phyloP scores from a whole-genome alignment of 73 alveolate genomes.

The Tetrahymena borealis region DNA sequence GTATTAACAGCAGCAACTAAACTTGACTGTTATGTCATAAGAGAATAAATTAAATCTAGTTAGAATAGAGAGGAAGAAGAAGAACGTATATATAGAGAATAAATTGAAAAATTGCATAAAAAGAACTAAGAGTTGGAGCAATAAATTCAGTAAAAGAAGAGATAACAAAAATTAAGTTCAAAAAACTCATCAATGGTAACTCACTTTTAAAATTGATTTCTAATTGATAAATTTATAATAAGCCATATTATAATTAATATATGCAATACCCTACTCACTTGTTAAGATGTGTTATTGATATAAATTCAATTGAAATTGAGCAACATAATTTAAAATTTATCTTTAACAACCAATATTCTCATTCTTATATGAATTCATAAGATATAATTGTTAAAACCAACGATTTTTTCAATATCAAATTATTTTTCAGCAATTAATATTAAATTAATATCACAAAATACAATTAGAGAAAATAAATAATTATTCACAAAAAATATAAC shows the following conservation, averaged over 20 bases:
- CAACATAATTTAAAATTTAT: no score
- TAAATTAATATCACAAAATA: neutral
- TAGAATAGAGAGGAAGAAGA: neutral
- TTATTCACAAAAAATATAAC: no score
- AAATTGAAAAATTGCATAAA: neutral
- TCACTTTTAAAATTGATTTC: neutral
- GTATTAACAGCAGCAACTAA: neutral
- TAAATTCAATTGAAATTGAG: no score
- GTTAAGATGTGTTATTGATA: no score
- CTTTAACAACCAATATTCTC: no score
- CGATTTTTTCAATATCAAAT: no score
- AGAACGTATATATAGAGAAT: neutral
- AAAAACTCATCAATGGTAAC: neutral
- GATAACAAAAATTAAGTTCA: neutral
- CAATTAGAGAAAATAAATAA: neutral
- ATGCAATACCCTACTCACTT: no score
- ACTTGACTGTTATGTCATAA: neutral
- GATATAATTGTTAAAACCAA: no score
- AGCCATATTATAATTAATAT: no score
- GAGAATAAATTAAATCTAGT: neutral
- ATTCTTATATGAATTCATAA: no score
- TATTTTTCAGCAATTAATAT: no score
- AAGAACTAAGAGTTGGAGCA: neutral
- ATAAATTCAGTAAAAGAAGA: neutral
- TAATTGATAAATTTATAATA: neutral